Evolutionary conservation across 2,329 filamentous ascomycete genomes (phyloP).

Genomic region (Xylaria sp.): DNA sequence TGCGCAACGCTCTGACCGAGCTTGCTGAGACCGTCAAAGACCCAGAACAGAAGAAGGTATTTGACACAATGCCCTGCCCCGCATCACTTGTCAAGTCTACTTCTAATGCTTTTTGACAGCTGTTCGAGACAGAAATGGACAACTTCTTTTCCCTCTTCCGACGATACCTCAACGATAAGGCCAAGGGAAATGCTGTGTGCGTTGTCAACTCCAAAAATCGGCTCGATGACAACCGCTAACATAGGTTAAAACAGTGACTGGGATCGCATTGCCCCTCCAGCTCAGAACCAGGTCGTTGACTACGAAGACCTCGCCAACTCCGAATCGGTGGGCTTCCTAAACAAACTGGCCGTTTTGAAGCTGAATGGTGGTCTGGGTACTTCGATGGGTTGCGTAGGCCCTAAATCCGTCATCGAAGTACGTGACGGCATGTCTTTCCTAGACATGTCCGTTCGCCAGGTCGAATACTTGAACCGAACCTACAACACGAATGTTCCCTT

Average conservation of each 20-base stretch:
- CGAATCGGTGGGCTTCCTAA: conserved; percentile 92
- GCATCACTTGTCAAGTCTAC: neutral
- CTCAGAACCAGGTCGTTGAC: conserved; percentile 92
- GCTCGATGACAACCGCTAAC: conserved; percentile 18
- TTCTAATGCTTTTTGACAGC: conserved; percentile 58
- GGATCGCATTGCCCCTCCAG: conserved; percentile 95
- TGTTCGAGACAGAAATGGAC: conserved; percentile 99
- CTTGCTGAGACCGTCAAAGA: conserved; percentile 91
- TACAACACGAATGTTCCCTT: conserved; percentile 98
- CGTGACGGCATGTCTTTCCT: conserved; percentile 99
- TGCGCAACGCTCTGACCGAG: conserved; percentile 96
- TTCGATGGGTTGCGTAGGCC: conserved; percentile 98
- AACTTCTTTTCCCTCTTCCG: conserved; percentile 99
- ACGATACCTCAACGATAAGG: conserved; percentile 98
- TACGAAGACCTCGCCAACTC: conserved; percentile 91
- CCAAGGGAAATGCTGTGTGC: conserved; percentile 91
- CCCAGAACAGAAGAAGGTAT: conserved; percentile 83
- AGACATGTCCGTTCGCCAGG: conserved; percentile 97
- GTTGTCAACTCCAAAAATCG: conserved; percentile 48
- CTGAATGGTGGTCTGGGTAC: conserved; percentile 99
- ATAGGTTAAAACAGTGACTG: conserved; percentile 74
- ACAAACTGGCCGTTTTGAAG: conserved; percentile 98
- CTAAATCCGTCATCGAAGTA: conserved; percentile 99
- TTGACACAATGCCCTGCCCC: neutral
- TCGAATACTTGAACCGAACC: conserved; percentile 98